phyloP scores from a whole-genome alignment of 148 eudicot genomes.

The Nyssa sinensis region DNA sequence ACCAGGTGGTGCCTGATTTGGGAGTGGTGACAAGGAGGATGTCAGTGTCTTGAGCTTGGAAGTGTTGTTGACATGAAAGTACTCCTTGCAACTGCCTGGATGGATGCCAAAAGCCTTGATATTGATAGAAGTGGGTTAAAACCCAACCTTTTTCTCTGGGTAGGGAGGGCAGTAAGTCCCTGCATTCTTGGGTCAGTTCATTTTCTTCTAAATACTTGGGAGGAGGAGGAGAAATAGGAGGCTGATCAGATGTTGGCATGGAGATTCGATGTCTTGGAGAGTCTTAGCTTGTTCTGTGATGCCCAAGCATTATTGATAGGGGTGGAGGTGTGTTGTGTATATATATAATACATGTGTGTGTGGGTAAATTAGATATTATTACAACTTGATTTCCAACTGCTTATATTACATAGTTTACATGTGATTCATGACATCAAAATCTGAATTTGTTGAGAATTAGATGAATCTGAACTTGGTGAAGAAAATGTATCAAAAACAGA shows the following conservation, averaged over 20 bases:
- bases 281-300: too few relatives aligned
- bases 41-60: conserved; percentile 44
- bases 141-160: conserved; percentile 39
- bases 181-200: conserved; percentile 26
- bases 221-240: conserved; percentile 10
- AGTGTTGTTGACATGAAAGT: conserved; percentile 46
- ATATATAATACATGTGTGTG: too few relatives aligned
- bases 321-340: too few relatives aligned
- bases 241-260: conserved; percentile 6
- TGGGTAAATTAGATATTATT: too few relatives aligned
- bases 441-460: too few relatives aligned
- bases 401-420: too few relatives aligned
- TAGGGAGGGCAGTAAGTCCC: conserved; percentile 28
- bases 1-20: conserved; percentile 58
- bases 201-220: conserved; percentile 27
- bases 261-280: too few relatives aligned
- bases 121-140: conserved; percentile 33
- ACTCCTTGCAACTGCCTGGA: conserved; percentile 37
- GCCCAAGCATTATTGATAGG: too few relatives aligned
- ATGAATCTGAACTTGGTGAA: too few relatives aligned
- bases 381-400: too few relatives aligned
- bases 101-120: conserved; percentile 56
- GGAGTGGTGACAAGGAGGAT: conserved; percentile 52
- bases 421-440: too few relatives aligned
- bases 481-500: too few relatives aligned